Conservation (phyloP, 352 stramenopile genomes). For the Phytophthora lateralis region DNA sequence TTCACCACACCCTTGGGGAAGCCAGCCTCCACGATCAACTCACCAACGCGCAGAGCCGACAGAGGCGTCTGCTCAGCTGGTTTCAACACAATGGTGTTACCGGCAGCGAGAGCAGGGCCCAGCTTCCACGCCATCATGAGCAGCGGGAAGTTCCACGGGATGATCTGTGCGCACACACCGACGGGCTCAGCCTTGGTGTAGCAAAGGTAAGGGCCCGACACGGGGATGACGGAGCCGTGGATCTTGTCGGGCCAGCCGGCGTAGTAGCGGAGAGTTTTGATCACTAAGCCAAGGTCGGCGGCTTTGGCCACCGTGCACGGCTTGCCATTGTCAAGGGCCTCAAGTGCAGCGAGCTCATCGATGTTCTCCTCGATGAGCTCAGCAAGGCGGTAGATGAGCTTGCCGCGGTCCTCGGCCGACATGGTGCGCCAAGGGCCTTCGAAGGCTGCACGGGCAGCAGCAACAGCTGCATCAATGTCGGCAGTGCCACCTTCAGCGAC, state of each 20-base stretch:
- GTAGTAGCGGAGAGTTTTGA: conserved; percentile 93
- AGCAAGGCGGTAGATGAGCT: conserved; percentile 44
- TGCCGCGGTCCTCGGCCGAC: conserved; percentile 33
- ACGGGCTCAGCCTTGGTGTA: conserved; percentile 82
- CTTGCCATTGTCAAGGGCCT: conserved; percentile 96
- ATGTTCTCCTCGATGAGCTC: conserved; percentile 62
- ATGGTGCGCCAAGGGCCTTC: neutral
- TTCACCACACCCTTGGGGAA: conserved; percentile 86
- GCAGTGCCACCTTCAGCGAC: conserved; percentile 55
- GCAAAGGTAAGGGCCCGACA: conserved; percentile 53
- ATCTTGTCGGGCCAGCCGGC: conserved; percentile 75
- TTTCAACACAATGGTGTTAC: conserved; percentile 95
- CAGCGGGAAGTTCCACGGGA: conserved; percentile 83
- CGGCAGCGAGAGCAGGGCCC: conserved; percentile 84
- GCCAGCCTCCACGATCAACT: conserved; percentile 79
- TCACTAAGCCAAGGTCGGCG: conserved; percentile 80
- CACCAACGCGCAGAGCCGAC: conserved; percentile 86
- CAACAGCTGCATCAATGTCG: conserved; percentile 73
- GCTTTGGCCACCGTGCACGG: conserved; percentile 79
- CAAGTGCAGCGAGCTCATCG: conserved; percentile 75
- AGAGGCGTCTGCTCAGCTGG: conserved; percentile 94
- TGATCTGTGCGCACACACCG: conserved; percentile 71
- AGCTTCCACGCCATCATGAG: conserved; percentile 96
- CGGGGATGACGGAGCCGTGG: conserved; percentile 71
- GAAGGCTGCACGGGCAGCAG: conserved; percentile 45